Evolutionary conservation across 2,329 filamentous ascomycete genomes (phyloP).

Genomic region (Tolypocladium nubicola): DNA sequence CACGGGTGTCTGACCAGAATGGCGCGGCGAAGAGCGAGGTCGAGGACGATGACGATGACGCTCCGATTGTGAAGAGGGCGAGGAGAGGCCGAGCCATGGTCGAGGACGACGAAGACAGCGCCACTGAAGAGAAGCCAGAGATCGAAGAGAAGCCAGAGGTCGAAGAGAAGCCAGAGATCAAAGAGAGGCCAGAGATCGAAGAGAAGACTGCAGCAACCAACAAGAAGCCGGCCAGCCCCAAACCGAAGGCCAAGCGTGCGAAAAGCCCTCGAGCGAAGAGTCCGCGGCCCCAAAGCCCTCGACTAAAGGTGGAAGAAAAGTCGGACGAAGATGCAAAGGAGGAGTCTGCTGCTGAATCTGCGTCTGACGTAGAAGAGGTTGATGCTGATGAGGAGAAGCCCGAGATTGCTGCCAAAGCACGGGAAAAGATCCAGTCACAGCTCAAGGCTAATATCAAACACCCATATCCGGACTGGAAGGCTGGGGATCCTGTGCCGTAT

Average conservation of each 20-base stretch:
- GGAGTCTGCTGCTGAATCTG: constrained; percentile 17
- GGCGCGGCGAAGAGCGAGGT: constrained; percentile 18
- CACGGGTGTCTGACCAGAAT: constrained; percentile 14
- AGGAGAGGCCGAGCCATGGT: constrained; percentile 35
- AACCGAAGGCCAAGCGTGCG: constrained; percentile 9
- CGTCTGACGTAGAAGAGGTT: constrained; percentile 31
- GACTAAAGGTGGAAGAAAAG: constrained; percentile 6
- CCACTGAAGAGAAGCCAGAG: constrained; percentile 24
- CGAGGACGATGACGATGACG: constrained; percentile 44
- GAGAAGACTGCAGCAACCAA: constrained; percentile 6
- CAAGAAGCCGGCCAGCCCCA: constrained; percentile 10
- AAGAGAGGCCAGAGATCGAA: constrained; percentile 18
- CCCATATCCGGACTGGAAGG: constrained; percentile 91
- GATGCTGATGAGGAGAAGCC: constrained; percentile 56
- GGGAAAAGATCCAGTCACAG: constrained; percentile 70
- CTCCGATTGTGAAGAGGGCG: constrained; percentile 49
- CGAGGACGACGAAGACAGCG: constrained; percentile 42
- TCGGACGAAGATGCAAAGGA: constrained; percentile 4
- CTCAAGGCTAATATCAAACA: constrained; percentile 61
- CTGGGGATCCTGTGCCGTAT: constrained; percentile 82
- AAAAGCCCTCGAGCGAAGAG: background rate
- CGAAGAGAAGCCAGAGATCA: constrained; percentile 20
- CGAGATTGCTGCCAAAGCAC: constrained; percentile 60
- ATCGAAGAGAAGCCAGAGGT: constrained; percentile 8
- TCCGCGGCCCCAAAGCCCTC: background rate